Evolutionary conservation across 1,139 yeast species (phyloP).

Genomic region (Protomyces inundatus): DNA sequence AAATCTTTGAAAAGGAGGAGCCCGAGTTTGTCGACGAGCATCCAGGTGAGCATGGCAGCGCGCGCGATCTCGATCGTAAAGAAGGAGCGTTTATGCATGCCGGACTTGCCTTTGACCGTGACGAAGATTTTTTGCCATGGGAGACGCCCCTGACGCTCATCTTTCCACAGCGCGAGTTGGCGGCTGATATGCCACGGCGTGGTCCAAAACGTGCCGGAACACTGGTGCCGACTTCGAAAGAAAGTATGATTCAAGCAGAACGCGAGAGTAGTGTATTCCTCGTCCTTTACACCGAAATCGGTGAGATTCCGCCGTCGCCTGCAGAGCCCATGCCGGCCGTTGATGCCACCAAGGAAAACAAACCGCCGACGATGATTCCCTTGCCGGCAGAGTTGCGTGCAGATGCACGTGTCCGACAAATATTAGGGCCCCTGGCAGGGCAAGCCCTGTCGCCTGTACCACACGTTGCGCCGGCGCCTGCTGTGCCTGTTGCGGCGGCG

Average conservation of each 20-base stretch:
- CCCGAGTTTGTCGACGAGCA: slow-evolving; percentile 38
- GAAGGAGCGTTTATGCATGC: slow-evolving; percentile 39
- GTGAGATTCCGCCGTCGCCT: slow-evolving; percentile 17
- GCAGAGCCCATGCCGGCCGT: not conserved
- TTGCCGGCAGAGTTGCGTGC: slow-evolving; percentile 21
- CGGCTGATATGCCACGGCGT: not conserved
- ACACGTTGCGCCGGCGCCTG: not conserved
- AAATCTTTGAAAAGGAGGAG: slow-evolving; percentile 41
- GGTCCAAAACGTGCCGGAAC: slow-evolving; percentile 16
- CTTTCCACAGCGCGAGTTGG: not conserved
- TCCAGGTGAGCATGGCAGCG: slow-evolving; percentile 37
- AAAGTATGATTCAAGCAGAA: not conserved
- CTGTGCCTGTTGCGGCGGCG: not conserved
- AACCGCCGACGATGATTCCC: slow-evolving; percentile 9
- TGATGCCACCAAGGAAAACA: not conserved
- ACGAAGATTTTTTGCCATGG: slow-evolving; percentile 34
- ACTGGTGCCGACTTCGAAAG: not conserved
- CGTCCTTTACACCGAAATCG: not conserved
- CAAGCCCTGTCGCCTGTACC: not conserved
- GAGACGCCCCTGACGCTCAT: slow-evolving; percentile 1
- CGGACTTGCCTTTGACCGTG: slow-evolving; percentile 33
- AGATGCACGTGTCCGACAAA: slow-evolving; percentile 6
- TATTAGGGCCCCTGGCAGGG: not conserved
- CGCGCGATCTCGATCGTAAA: slow-evolving; percentile 35
- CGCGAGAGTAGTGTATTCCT: not conserved